Base-by-base conservation (phyloP, 768 basidiomycete species). In the Leccinum subgranulosum region DNA sequence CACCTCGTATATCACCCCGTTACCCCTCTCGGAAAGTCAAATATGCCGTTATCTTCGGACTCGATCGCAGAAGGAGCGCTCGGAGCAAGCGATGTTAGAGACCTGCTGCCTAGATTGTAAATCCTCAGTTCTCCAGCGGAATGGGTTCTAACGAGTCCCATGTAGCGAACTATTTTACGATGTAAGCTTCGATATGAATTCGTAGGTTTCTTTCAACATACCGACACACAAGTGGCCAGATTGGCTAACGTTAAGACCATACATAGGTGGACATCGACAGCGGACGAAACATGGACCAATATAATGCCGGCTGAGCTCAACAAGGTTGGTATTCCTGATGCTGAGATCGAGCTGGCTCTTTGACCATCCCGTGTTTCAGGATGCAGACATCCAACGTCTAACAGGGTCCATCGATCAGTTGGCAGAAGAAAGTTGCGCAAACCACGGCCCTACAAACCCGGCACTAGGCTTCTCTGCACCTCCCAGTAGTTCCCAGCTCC, bases 261-360 rank as follows among this genome's bases (percentile, higher is more conserved):
- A 11, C 34, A 54, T 36, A 64, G 65, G 41, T 36, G 34, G 58
- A 9, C 49, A 25, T 33, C 23, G 2, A 47, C 3, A 15, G 17
- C 9, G 19, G 49, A 41, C 3, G 55, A 31, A 23, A 3, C 31
- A 9, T 53, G 53, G 19, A 6, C 15, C 31, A 34, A 45, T 43
- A 14, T 4, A 0, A n/a, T 53, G 6, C 54, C 43, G 29, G 23
- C 50, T 11, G 27, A 45, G 15, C 25, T 8, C 0, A 33, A 5
- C 9, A 9, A 1, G 1, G 57, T 57, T 4, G 28, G 64, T 39
- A 23, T 17, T 49, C 28, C 17, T 49, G 2, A 21, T 1, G 1
- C 2, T 3, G 10, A 6, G 8, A 29, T 21, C 9, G 15, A 15
- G 23, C 46, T 11, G 7, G 8, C 25, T 12, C 6, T 33, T 29